Base-by-base conservation (phyloP, 2,329 filamentous ascomycete genomes). In the Fusarium devonianum region DNA sequence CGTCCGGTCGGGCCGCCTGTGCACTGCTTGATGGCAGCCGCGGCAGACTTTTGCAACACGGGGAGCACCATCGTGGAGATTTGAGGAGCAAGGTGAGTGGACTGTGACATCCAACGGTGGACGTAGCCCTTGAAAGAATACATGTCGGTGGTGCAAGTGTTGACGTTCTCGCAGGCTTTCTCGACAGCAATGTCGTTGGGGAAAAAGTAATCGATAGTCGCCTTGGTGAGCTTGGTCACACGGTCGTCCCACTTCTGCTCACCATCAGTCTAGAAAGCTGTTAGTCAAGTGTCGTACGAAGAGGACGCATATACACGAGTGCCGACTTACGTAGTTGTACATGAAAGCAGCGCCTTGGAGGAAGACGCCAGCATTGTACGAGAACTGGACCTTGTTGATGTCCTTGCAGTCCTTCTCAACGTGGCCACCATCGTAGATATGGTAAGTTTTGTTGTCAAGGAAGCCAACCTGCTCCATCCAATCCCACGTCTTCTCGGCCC, bases 401-500 rank as follows among this genome's bases (percentile, higher is more conserved):
- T 75, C 69, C 17, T 75, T 80, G 65, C 85, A 88, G 62, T 84
- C 79, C 22, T 71, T 69, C 22, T 68, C 68, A 10, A 79, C 75
- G 50, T 81, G 73, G 5, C 74, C 78, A 10, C 84, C 84, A 52
- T 88, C 85, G 49, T 78, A 84, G 28, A 87, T 75, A 51, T 84
- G 81, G 62, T 82, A 87, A 2, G 80, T 72, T 4, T 78, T 67
- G 26, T 76, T 75, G 54, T 86, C 82, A 42, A 92, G 78, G 54
- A 86, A 80, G 3, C 80, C 79, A 2, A 86, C 73, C 3, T 65
- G 64, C 23, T 68, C 68, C 11, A 84, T 77, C 83, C 88, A 87
- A 30, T 89, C 75, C 73, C 81, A 90, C 1, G 79, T 78, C 64
- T 80, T 83, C 47, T 79, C 77, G 1, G 87, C 87, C 77, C 83